A percentile compares a stretch with the other conserved stretches of the same genome.
These are phyloP conservation scores for Herpetomonas tarakana DNA, from an alignment of 208 protist genomes.

Conservation along the genomic window DNA sequence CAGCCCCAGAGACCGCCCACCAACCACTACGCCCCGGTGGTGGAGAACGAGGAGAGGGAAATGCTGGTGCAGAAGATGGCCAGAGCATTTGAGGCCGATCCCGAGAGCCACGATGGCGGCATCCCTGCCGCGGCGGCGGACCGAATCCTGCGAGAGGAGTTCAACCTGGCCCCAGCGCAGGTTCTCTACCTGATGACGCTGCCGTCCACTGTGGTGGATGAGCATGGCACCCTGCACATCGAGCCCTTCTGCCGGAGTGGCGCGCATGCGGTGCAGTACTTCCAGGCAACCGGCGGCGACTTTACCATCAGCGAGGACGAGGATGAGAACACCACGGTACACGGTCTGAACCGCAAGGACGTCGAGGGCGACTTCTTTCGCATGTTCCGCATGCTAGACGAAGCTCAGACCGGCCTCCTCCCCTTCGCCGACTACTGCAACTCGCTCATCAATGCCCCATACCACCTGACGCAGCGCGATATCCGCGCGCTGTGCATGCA, in stretches of 20 bases:
- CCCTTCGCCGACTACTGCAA: conserved; percentile 55
- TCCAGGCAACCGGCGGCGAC: conserved; percentile 55
- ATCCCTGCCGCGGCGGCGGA: conserved; percentile 49
- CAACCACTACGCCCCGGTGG: conserved; percentile 27
- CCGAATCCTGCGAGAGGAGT: conserved; percentile 45
- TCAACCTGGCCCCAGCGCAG: conserved; percentile 60
- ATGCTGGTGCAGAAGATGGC: conserved; percentile 42
- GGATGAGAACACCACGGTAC: conserved; percentile 53
- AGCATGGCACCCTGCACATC: conserved; percentile 68
- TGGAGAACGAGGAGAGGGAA: conserved; percentile 35
- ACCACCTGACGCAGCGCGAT: conserved; percentile 82
- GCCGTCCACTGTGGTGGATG: conserved; percentile 29
- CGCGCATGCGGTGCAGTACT: conserved; percentile 63
- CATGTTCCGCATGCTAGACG: conserved; percentile 68
- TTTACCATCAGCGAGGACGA: conserved; percentile 38
- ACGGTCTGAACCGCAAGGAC: conserved; percentile 77
- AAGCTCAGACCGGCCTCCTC: conserved; percentile 50
- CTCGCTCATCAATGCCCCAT: conserved; percentile 62
- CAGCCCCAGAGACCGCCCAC: conserved; percentile 40
- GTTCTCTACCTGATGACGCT: conserved; percentile 80
- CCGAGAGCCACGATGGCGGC: conserved; percentile 34
- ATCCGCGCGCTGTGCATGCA: conserved; percentile 67
- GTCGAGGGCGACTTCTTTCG: conserved; percentile 75
- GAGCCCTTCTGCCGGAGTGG: conserved; percentile 44
- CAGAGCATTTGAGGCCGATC: conserved; percentile 49